These are phyloP conservation scores for Sporormia fimetaria DNA, from an alignment of 495 filamentous ascomycete genomes.

Conservation along the genomic window DNA sequence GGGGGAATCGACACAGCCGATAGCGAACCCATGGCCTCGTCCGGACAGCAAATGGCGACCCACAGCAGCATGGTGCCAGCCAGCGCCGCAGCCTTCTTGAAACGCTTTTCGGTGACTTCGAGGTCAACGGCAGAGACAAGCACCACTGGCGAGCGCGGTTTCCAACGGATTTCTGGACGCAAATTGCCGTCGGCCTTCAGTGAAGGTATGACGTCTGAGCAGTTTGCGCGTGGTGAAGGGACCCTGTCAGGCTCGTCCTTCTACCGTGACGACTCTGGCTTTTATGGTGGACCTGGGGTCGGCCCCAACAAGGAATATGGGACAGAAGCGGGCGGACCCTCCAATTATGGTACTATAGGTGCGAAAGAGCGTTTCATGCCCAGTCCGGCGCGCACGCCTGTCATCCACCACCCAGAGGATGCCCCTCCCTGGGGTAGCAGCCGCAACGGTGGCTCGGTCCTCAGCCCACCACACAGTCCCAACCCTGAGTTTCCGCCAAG, in stretches of 20 bases:
- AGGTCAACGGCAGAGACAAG: conserved; percentile 18
- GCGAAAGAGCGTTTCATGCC: conserved; percentile 33
- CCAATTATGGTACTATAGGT: conserved; percentile 30
- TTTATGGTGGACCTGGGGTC: conserved; percentile 32
- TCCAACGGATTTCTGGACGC: conserved; percentile 24
- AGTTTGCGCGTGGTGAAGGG: conserved; percentile 19
- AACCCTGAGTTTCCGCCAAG: conserved; percentile 19
- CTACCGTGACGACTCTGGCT: conserved; percentile 33
- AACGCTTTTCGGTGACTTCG: conserved; percentile 19
- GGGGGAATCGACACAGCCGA: conserved; percentile 8
- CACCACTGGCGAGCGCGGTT: conserved; percentile 15
- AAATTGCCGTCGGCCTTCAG: conserved; percentile 26
- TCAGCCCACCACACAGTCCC: conserved; percentile 14
- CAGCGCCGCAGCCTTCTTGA: conserved; percentile 18
- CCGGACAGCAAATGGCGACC: conserved; percentile 15
- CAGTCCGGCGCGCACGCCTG: conserved; percentile 41
- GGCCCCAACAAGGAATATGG: conserved; percentile 9
- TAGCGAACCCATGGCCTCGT: conserved; percentile 9
- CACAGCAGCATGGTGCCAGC: conserved; percentile 12
- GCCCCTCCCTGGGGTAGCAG: conserved; percentile 21
- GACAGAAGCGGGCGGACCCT: conserved; percentile 14
- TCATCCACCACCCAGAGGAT: conserved; percentile 35
- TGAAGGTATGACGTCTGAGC: conserved; percentile 26
- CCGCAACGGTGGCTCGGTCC: conserved; percentile 6
- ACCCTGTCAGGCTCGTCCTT: conserved; percentile 35